phyloP scores from a whole-genome alignment of 805 yeast species.

The Naumovozyma castellii region DNA sequence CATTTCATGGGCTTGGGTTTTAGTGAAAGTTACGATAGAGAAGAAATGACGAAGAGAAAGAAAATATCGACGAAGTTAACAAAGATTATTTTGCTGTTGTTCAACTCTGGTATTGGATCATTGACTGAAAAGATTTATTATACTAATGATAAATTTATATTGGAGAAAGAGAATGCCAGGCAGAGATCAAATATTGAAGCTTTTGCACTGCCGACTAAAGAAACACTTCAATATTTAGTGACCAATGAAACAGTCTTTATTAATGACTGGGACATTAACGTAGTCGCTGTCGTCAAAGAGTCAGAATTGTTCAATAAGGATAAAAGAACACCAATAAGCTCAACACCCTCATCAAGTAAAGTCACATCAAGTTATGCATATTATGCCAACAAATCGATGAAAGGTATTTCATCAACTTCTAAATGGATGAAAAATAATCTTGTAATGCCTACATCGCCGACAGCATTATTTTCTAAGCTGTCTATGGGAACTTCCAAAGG shows the following conservation, averaged over 20 bases:
- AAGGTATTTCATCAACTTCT: constrained; percentile 8
- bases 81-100: constrained; percentile 54
- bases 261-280: constrained; percentile 56
- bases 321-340: background rate
- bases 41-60: constrained; percentile 61
- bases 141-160: constrained; percentile 24
- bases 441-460: constrained; percentile 12
- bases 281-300: constrained; percentile 48
- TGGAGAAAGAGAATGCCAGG: constrained; percentile 23
- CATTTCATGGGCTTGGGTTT: constrained; percentile 64
- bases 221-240: constrained; percentile 27
- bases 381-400: constrained; percentile 2
- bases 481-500: constrained; percentile 12
- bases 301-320: constrained; percentile 9
- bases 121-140: constrained; percentile 45
- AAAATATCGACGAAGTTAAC: constrained; percentile 53
- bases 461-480: constrained; percentile 22
- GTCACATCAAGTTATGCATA: background rate
- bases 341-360: background rate
- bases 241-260: constrained; percentile 29
- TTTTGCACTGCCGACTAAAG: constrained; percentile 34
- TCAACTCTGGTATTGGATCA: constrained; percentile 66
- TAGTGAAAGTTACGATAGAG: constrained; percentile 65
- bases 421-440: constrained; percentile 27
- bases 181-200: constrained; percentile 27